Conservation (phyloP, 2,329 filamentous ascomycete genomes). For the Scleromitrula shiraiana region DNA sequence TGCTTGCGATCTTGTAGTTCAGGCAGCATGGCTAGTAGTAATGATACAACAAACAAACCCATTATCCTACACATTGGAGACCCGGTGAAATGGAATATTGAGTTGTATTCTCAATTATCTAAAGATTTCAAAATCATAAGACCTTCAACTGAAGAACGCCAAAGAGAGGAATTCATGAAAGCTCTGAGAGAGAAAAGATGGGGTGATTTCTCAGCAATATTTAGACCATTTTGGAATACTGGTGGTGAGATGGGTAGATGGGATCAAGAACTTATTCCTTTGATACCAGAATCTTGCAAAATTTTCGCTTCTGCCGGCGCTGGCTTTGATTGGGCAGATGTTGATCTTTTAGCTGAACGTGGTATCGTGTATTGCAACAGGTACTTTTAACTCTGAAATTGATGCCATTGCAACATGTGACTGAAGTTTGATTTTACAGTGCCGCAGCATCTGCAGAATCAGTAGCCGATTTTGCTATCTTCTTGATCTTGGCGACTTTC, state of each 20-base stretch:
- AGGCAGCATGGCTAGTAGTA: too few species aligned
- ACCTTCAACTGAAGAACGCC: slow-evolving; percentile 42
- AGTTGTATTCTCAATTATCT: slow-evolving; percentile 33
- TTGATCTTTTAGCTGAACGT: slow-evolving; percentile 49
- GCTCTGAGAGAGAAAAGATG: slow-evolving; percentile 44
- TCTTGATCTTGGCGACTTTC: slow-evolving; percentile 62
- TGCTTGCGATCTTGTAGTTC: too few species aligned
- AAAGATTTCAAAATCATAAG: slow-evolving; percentile 37
- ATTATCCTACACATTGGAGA: slow-evolving; percentile 30
- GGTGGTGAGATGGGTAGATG: slow-evolving; percentile 58
- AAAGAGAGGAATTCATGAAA: slow-evolving; percentile 40
- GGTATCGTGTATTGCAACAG: slow-evolving; percentile 63
- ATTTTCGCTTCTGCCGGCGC: slow-evolving; percentile 54
- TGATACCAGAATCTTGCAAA: slow-evolving; percentile 44
- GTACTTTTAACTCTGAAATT: slow-evolving; percentile 4
- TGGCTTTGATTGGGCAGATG: slow-evolving; percentile 57
- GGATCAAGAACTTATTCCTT: slow-evolving; percentile 48
- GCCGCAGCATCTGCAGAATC: slow-evolving; percentile 63
- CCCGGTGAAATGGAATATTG: slow-evolving; percentile 28
- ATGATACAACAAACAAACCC: slow-evolving; percentile 15
- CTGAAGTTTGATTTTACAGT: slow-evolving; percentile 24
- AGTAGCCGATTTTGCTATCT: slow-evolving; percentile 63
- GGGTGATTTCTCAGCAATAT: slow-evolving; percentile 45
- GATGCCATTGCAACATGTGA: not conserved
- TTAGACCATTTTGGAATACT: slow-evolving; percentile 55